Percentiles rank a stretch among this genome's conserved stretches.
These are phyloP conservation scores for Phytophthora fragariae DNA, from an alignment of 352 stramenopile genomes.

Conservation along the genomic window DNA sequence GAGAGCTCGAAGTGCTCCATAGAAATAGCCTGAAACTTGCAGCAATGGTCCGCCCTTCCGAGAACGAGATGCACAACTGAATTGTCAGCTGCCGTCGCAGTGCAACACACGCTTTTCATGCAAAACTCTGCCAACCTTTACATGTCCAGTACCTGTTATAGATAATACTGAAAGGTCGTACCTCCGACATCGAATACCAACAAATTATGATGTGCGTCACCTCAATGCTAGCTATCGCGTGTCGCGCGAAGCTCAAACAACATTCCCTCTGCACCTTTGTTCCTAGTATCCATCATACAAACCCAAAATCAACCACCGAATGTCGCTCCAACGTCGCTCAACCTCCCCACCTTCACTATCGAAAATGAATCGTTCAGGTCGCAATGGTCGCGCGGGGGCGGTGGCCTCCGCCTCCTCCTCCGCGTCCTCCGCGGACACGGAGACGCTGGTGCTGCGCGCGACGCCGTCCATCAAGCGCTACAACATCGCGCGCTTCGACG, in stretches of 20 bases:
- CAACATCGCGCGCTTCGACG: constrained; percentile 87
- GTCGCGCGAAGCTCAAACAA: neutral
- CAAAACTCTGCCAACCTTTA: too few relatives aligned
- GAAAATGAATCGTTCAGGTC: constrained; percentile 31
- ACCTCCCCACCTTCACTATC: neutral
- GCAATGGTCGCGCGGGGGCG: neutral
- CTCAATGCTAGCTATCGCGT: neutral
- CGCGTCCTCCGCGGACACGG: constrained; percentile 37
- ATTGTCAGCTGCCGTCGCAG: too few relatives aligned
- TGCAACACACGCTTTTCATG: too few relatives aligned
- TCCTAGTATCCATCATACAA: neutral
- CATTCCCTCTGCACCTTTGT: neutral
- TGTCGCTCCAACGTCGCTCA: neutral
- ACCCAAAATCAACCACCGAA: neutral
- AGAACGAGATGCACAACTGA: too few relatives aligned
- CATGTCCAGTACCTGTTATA: too few relatives aligned
- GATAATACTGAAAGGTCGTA: too few relatives aligned
- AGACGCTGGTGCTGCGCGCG: constrained; percentile 82
- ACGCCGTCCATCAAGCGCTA: constrained; percentile 91
- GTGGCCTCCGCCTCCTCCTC: neutral
- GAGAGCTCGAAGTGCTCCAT: neutral
- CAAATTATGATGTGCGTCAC: too few relatives aligned
- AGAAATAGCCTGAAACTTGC: too few relatives aligned
- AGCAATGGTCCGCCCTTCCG: too few relatives aligned
- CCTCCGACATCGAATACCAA: too few relatives aligned